Evolutionary conservation across 768 basidiomycete genomes (phyloP).

Genomic region (Melanogaster broomeanus): DNA sequence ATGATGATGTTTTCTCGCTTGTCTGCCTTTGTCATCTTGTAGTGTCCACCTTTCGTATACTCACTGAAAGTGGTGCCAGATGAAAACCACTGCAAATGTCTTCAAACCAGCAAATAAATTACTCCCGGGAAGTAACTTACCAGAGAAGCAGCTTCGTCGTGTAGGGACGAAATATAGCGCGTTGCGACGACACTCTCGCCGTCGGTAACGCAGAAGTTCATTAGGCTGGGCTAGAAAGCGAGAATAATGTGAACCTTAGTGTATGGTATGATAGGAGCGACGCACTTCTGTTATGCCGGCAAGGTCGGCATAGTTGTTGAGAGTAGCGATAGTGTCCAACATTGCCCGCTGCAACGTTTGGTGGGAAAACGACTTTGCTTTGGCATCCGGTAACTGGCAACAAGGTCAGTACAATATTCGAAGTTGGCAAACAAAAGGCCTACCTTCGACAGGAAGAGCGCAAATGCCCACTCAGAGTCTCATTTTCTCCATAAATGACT

Average conservation of each 20-base stretch:
- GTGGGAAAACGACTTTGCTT: slow-evolving; percentile 74
- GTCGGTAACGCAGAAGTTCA: slow-evolving; percentile 98
- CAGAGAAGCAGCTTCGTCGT: slow-evolving; percentile 91
- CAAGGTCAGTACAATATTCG: slow-evolving; percentile 7
- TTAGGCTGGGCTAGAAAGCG: slow-evolving; percentile 66
- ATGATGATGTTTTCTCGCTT: slow-evolving; percentile 97
- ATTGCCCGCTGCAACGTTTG: slow-evolving; percentile 78
- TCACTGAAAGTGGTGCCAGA: slow-evolving; percentile 95
- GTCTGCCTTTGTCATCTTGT: slow-evolving; percentile 94
- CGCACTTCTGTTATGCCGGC: slow-evolving; percentile 71
- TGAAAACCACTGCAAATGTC: slow-evolving; percentile 75
- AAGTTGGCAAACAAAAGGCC: background rate
- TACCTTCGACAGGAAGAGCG: slow-evolving; percentile 84
- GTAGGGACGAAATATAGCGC: slow-evolving; percentile 89
- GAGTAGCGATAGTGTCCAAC: slow-evolving; percentile 79
- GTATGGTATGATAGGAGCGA: background rate
- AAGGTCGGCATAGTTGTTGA: slow-evolving; percentile 77
- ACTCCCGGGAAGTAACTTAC: slow-evolving; percentile 38
- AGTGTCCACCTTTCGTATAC: slow-evolving; percentile 85
- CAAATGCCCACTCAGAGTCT: slow-evolving; percentile 98
- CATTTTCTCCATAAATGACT: background rate
- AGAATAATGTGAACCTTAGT: slow-evolving; percentile 1
- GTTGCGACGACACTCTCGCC: slow-evolving; percentile 93
- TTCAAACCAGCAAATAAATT: slow-evolving; percentile 5
- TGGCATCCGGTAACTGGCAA: slow-evolving; percentile 73